These are phyloP conservation scores for Alternaria atra DNA, from an alignment of 2,329 filamentous ascomycete genomes.

Conservation along the genomic window DNA sequence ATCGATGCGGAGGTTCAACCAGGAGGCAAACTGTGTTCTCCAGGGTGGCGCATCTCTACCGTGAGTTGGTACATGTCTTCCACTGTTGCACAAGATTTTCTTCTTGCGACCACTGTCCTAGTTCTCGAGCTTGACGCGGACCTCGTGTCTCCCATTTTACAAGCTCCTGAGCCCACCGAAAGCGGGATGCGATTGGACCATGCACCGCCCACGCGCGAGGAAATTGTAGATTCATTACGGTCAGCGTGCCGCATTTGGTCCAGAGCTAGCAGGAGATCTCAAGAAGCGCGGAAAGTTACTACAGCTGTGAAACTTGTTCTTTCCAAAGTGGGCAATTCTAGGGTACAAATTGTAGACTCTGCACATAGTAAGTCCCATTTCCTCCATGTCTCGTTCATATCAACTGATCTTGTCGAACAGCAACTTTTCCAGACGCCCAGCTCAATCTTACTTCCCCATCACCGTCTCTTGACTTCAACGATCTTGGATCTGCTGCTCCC, in stretches of 20 bases:
- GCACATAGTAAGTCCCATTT: slow-evolving; percentile 18
- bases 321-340: slow-evolving; percentile 25
- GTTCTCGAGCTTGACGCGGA: slow-evolving; percentile 55
- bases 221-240: slow-evolving; percentile 35
- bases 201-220: slow-evolving; percentile 32
- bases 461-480: slow-evolving; percentile 28
- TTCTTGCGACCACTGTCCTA: slow-evolving; percentile 59
- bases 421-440: slow-evolving; percentile 2
- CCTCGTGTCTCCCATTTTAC: slow-evolving; percentile 25
- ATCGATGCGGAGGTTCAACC: slow-evolving; percentile 54
- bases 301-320: slow-evolving; percentile 42
- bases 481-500: slow-evolving; percentile 1
- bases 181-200: slow-evolving; percentile 29
- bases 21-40: slow-evolving; percentile 44
- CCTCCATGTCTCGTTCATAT: too few species aligned
- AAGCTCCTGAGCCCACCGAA: neutral
- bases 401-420: slow-evolving; percentile 7
- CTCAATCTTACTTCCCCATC: slow-evolving; percentile 14
- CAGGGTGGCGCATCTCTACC: slow-evolving; percentile 47
- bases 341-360: neutral
- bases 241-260: slow-evolving; percentile 38
- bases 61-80: slow-evolving; percentile 57
- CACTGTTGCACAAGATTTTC: slow-evolving; percentile 57
- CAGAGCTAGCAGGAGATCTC: slow-evolving; percentile 35
- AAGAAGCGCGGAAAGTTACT: slow-evolving; percentile 43